Base-by-base conservation (phyloP, 2,329 filamentous ascomycete genomes). In the Aaosphaeria pasadenensis region DNA sequence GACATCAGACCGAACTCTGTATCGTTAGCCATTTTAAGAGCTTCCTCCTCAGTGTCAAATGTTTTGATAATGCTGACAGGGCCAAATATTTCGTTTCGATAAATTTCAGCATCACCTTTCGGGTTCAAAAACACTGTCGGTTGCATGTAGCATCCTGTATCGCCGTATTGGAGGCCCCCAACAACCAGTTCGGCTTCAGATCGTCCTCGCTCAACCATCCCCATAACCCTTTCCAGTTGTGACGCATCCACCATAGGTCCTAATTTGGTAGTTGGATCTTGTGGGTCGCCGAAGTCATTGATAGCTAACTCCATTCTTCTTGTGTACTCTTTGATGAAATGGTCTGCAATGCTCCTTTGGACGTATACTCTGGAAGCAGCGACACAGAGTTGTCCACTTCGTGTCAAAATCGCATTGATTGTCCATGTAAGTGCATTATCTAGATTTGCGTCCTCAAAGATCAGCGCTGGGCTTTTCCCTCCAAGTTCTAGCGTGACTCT, bases 371-470 rank as follows among this genome's bases (percentile, higher is more conserved):
- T 60, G 5, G 59, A 60, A 28, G 59, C 54, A 11, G 63, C 59
- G 45, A 57, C 46, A 48, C 63, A 65, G 9, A 50, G 57, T 51
- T 64, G 62, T 24, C 52, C 52, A n/a, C 6, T 11, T 13, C 6
- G n/a, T 7, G 30, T 11, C 13, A 11, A 36, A 28, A 50, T 31
- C 44, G 56, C 49, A 47, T 49, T 9, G 7, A 36, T n/a, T 9
- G 7, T 9, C 33, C 33, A 9, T n/a, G 47, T 46, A 2, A 65
- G 45, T 3, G 76, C 77, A 33, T 72, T 67, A 28, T 77, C 70
- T 11, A 80, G 62, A 55, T 80, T 70, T 54, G 73, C 75, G 53
- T 78, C 75, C 38, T 71, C 66, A 55, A 77, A 77, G 38, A 78
- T 69, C 11, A 77, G 67, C 17, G 70, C 67, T 11, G 75, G 74